phyloP scores from a whole-genome alignment of 2,329 filamentous ascomycete genomes.

The Xylariaceae sp. region DNA sequence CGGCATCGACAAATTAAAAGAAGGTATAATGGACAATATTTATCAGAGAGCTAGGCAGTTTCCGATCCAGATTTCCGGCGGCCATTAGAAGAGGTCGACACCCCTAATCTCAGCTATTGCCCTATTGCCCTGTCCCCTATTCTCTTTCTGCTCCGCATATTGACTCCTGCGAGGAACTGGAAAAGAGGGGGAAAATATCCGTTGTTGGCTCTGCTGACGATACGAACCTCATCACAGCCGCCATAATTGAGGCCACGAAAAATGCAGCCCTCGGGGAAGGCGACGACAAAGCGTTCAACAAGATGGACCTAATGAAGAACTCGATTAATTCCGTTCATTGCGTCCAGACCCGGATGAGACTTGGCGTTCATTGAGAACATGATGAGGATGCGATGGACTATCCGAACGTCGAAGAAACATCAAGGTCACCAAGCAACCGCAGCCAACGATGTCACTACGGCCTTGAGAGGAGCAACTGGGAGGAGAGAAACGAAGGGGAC shows the following conservation, averaged over 20 bases:
- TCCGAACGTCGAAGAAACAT: background rate
- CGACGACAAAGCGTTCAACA: background rate
- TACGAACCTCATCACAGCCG: background rate
- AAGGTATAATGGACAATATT: background rate
- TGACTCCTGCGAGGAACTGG: background rate
- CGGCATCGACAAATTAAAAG: background rate
- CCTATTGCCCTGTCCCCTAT: background rate
- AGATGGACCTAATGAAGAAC: background rate
- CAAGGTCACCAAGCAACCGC: too few relatives aligned
- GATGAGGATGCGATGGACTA: background rate
- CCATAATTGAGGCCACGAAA: background rate
- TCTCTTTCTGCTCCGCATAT: background rate
- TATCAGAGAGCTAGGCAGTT: background rate
- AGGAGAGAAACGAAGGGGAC: background rate
- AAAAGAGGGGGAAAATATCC: background rate
- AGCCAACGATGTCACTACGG: too few relatives aligned
- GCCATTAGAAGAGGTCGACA: background rate
- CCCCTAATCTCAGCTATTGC: background rate
- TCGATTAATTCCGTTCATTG: background rate
- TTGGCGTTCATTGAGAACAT: background rate
- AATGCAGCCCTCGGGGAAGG: background rate
- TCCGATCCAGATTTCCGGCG: background rate
- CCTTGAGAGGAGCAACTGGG: too few relatives aligned
- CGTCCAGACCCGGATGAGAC: background rate
- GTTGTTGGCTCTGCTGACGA: background rate